Conservation (phyloP, 2,329 filamentous ascomycete genomes). For the Cercospora citrullina region DNA sequence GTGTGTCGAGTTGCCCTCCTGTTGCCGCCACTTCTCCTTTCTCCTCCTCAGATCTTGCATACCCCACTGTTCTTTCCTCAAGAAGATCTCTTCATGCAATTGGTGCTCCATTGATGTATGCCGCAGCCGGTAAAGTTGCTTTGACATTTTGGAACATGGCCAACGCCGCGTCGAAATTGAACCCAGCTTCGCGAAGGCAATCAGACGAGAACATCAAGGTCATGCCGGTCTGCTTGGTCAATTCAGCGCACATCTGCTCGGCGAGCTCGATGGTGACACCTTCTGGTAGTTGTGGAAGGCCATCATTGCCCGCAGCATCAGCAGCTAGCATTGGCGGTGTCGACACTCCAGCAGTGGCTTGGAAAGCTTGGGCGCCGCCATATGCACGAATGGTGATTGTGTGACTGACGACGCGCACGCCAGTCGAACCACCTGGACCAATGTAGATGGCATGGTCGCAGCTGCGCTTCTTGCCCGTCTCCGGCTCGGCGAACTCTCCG, state of each 20-base stretch:
- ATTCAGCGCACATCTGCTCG: conserved; percentile 64
- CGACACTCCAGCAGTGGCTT: conserved; percentile 38
- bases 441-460: conserved; percentile 76
- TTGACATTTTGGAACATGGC: conserved; percentile 73
- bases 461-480: conserved; percentile 62
- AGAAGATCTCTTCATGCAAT: background rate
- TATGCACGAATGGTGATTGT: conserved; percentile 72
- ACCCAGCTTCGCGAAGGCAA: conserved; percentile 76
- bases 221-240: conserved; percentile 78
- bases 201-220: conserved; percentile 74
- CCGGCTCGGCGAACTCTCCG: conserved; percentile 76
- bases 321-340: conserved; percentile 30
- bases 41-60: background rate
- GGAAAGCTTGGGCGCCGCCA: conserved; percentile 56
- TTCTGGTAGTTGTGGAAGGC: conserved; percentile 29
- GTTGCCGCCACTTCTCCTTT: background rate
- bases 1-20: background rate
- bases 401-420: conserved; percentile 76
- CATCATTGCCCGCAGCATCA: conserved; percentile 17
- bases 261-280: conserved; percentile 37
- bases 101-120: conserved; percentile 37
- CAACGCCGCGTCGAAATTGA: conserved; percentile 76
- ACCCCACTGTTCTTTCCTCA: background rate
- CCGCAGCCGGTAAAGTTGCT: conserved; percentile 51
- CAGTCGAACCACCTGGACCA: conserved; percentile 65